phyloP scores from a whole-genome alignment of 306 rosid species.

The Spatholobus suberectus region DNA sequence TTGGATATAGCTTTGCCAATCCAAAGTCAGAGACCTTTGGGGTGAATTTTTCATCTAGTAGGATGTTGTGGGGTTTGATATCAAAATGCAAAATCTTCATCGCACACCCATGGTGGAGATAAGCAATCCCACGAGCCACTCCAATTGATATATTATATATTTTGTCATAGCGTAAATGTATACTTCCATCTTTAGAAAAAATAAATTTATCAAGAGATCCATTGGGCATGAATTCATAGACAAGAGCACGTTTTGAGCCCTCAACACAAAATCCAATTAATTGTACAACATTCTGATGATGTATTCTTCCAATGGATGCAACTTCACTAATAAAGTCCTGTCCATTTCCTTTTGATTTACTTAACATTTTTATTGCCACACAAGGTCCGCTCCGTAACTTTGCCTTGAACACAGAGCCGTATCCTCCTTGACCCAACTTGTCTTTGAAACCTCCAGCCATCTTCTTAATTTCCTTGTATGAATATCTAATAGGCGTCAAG shows the following conservation, averaged over 20 bases:
- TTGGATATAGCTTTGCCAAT: slow-evolving; percentile 16
- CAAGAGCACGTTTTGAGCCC: neutral
- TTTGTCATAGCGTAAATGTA: neutral
- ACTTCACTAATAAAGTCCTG: slow-evolving; percentile 36
- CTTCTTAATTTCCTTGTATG: slow-evolving; percentile 25
- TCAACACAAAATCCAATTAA: slow-evolving; percentile 15
- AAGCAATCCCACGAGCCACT: slow-evolving; percentile 41
- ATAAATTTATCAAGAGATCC: slow-evolving; percentile 1
- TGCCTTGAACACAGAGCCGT: slow-evolving; percentile 40
- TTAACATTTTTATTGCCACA: slow-evolving; percentile 41
- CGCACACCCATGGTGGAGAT: slow-evolving; percentile 38
- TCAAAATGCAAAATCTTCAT: slow-evolving; percentile 46
- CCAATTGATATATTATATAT: slow-evolving; percentile 30
- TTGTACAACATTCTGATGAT: slow-evolving; percentile 42
- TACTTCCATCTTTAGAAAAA: neutral
- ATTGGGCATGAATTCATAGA: neutral
- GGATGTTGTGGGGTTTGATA: slow-evolving; percentile 39
- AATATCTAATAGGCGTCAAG: neutral
- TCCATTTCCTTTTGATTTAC: slow-evolving; percentile 22
- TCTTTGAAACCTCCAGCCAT: slow-evolving; percentile 18
- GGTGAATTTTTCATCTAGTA: slow-evolving; percentile 1
- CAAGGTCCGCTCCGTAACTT: slow-evolving; percentile 7
- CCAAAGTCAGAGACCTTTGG: slow-evolving; percentile 47
- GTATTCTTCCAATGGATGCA: slow-evolving; percentile 38
- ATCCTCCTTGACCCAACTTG: slow-evolving; percentile 30